Base-by-base conservation (phyloP, 768 basidiomycete genomes). In the Amanita pseudoporphyria region DNA sequence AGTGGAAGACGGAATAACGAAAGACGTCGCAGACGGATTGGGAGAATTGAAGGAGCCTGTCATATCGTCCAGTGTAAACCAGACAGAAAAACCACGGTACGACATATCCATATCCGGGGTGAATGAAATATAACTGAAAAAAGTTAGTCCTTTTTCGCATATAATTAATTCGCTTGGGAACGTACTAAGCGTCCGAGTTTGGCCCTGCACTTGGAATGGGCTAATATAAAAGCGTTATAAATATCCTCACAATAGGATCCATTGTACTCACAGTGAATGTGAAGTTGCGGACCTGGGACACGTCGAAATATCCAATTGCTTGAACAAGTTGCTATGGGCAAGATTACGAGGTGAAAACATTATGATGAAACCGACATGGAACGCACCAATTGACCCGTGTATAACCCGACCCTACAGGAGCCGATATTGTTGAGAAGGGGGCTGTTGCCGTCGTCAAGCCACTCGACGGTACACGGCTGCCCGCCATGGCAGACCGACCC, bases 171-270 rank as follows among this genome's bases (percentile, higher is more conserved):
- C 6, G 16, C 19, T n/a, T 40, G 10, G 36, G 13, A n/a, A 51
- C 50, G 14, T 39, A 51, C 50, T 51, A 51, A 6, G 33, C 9
- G 12, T 10, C 36, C 2, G 50, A 51, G 44, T 51, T 45, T 26
- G 50, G 50, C 10, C 50, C 50, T 6, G 43, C 50, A 26, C 39
- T 28, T 9, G 50, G 33, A 35, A 37, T 30, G n/a, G 50, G 50
- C 50, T 51, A 26, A 13, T 7, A 28, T 7, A 28, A 39, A 22
- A 14, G 14, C 4, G 14, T 5, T 21, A 6, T 45, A 3, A 12
- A 24, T 24, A 24, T 7, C 7, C 7, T 28, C 7, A 28, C 26
- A 28, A 28, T 28, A 28, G 19, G 19, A 22, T 22, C 19, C 3
- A 22, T 19, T 5, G 13, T 19, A 37, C 42, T 14, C 33, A 51